A percentile compares a stretch with the other conserved stretches of the same genome.
These are phyloP conservation scores for Echium plantagineum DNA, from an alignment of 257 asterid species.

Conservation along the genomic window DNA sequence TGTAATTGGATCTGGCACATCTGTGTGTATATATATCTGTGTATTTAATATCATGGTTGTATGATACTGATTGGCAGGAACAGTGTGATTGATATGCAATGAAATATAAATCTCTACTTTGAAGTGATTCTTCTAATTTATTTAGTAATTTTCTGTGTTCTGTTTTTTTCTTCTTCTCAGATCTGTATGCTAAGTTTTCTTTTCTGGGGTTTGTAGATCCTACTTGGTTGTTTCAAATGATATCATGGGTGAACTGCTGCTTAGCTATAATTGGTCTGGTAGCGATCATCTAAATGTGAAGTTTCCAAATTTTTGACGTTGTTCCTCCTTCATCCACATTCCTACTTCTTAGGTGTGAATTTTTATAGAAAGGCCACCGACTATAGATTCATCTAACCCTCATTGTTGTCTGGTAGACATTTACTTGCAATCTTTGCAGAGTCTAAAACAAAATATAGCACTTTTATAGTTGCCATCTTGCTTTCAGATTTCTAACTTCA, in stretches of 20 bases:
- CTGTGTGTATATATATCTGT: neutral
- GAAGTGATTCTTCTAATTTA: neutral
- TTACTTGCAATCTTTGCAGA: no score
- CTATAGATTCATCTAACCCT: neutral
- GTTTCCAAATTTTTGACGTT: neutral
- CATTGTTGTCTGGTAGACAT: no score
- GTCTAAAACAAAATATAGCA: no score
- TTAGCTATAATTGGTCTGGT: no score
- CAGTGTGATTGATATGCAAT: neutral
- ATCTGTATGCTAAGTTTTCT: neutral
- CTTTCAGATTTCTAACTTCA: no score
- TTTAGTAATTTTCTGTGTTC: neutral
- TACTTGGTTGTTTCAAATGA: neutral
- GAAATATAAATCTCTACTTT: neutral
- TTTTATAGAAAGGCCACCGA: neutral
- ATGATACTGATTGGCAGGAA: neutral
- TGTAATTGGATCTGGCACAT: neutral
- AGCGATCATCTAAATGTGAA: neutral
- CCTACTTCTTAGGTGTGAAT: neutral
- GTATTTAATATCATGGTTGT: neutral
- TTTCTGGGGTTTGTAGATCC: neutral
- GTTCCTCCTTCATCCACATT: neutral
- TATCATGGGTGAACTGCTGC: no score
- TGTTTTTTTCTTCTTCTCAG: neutral
- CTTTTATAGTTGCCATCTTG: no score